A percentile compares a stretch with the other conserved stretches of the same genome.
phyloP scores from a whole-genome alignment of 352 stramenopile species.

The Phytopythium sindhum region DNA sequence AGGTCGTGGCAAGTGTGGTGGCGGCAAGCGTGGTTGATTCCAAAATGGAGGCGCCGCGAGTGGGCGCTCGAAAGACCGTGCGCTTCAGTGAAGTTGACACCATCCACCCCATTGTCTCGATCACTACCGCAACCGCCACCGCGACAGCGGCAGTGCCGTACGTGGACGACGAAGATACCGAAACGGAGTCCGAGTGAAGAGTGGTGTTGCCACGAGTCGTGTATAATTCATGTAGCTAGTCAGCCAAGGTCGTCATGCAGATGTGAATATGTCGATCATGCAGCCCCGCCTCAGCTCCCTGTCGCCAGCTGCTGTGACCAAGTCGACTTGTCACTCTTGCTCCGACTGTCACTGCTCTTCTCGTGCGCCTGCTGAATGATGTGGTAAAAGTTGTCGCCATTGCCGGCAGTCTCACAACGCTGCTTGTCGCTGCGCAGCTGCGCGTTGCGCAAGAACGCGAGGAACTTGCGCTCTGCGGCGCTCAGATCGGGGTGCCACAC shows the following conservation, averaged over 20 bases:
- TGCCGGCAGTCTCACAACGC: slow-evolving; percentile 19
- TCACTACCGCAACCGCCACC: background rate
- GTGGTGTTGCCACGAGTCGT: background rate
- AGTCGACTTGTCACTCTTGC: slow-evolving; percentile 6
- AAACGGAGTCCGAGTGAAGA: slow-evolving; percentile 27
- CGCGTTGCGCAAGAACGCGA: slow-evolving; percentile 74
- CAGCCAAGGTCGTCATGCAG: background rate
- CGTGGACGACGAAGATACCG: slow-evolving; percentile 28
- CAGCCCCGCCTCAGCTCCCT: slow-evolving; percentile 33
- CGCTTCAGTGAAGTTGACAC: slow-evolving; percentile 1
- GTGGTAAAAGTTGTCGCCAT: slow-evolving; percentile 64
- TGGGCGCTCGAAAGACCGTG: background rate
- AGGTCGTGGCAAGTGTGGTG: background rate
- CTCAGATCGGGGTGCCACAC: slow-evolving; percentile 95
- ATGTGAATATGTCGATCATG: background rate
- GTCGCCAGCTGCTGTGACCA: slow-evolving; percentile 31
- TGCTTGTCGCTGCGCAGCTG: slow-evolving; percentile 61
- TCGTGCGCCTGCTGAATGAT: slow-evolving; percentile 63
- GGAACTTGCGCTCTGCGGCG: slow-evolving; percentile 85
- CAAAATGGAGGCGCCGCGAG: background rate
- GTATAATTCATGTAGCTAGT: background rate
- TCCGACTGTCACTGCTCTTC: background rate
- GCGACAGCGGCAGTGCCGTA: slow-evolving; percentile 1
- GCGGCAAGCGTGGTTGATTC: background rate
- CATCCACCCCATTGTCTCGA: background rate